A percentile compares a stretch with the other conserved stretches of the same genome.
Evolutionary conservation across 2,329 filamentous ascomycete genomes (phyloP).

Genomic region (Chaetomium sp.): DNA sequence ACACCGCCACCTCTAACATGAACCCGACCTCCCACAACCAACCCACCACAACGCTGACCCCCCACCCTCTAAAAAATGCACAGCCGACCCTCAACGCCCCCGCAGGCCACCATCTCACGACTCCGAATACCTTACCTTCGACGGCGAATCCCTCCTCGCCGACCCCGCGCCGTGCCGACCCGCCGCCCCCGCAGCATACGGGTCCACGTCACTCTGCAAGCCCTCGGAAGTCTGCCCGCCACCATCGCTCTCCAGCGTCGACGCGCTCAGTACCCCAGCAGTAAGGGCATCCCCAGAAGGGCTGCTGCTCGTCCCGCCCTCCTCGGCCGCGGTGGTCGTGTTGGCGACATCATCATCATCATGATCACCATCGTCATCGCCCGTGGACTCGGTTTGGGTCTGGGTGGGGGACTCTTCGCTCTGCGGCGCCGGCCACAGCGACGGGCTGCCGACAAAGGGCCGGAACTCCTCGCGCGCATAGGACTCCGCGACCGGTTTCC

Average conservation of each 20-base stretch:
- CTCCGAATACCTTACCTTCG: conserved; percentile 16
- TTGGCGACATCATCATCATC: neutral
- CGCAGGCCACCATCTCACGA: neutral
- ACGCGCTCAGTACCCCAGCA: neutral
- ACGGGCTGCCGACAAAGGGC: neutral
- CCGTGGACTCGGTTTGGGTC: neutral
- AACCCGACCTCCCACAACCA: neutral
- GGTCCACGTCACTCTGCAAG: conserved; percentile 17
- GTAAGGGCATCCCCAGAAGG: neutral
- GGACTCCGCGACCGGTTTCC: conserved; percentile 17
- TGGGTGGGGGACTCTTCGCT: too few species aligned
- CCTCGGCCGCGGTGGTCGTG: neutral
- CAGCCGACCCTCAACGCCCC: neutral
- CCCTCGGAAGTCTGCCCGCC: conserved; percentile 10
- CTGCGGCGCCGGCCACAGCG: neutral
- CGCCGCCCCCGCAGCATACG: neutral
- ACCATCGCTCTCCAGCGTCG: neutral
- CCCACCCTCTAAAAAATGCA: neutral
- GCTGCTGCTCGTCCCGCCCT: neutral
- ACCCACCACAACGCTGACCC: neutral
- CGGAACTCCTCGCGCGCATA: neutral
- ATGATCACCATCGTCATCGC: neutral
- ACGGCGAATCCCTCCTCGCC: neutral
- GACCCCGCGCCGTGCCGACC: neutral
- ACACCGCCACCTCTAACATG: neutral